Evolutionary conservation across 169 alveolate genomes (phyloP), one percentile per base, ranked within the genome.

Genomic region (Besnoitia besnoiti): DNA sequence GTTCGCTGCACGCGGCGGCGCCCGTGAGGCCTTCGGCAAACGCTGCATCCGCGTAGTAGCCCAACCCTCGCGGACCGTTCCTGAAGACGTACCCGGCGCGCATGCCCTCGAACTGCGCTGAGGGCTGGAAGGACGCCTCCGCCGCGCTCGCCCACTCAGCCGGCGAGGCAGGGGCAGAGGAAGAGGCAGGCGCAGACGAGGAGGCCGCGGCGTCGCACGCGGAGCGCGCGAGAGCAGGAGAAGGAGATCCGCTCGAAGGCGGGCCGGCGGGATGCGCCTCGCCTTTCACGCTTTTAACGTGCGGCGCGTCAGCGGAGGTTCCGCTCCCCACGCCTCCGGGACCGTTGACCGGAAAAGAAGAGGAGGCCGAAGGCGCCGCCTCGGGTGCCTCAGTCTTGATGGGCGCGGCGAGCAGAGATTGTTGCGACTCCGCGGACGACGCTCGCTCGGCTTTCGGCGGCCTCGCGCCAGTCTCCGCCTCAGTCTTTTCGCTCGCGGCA

Each of bases 21-120:
- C n/a, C 82, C 47, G 46, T 7, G 44, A 73, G 24, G 40, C 82
- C 46, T 1, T 30, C 14, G 44, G 82, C 46, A 49, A 49, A 49
- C 55, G 24, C 55, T 62, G 79, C 19, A n/a, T 73, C 82, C 24
- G 46, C 46, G 82, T 73, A 73, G 46, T 73, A 73, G 44, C 82
- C 82, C 82, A 73, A 8, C 27, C 82, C 82, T 21, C n/a, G 44
- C 8, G 24, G 12, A 0, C 82, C 82, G 27, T 12, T 2, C 82
- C 24, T 39, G 24, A 73, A 73, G 82, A 73, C 82, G 46, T 16
- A 73, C 10, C 82, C 82, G 39, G 39, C 44, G 12, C 82, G 39
- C 46, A 7, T 30, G 16, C 82, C 82, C 39, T 16, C 47, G 46
- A 73, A 73, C 7, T 7, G 8, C 19, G 82, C 40, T 0, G 87